Conservation (phyloP, 2,329 filamentous ascomycete genomes). For the Chrysosporium keratinophilum region DNA sequence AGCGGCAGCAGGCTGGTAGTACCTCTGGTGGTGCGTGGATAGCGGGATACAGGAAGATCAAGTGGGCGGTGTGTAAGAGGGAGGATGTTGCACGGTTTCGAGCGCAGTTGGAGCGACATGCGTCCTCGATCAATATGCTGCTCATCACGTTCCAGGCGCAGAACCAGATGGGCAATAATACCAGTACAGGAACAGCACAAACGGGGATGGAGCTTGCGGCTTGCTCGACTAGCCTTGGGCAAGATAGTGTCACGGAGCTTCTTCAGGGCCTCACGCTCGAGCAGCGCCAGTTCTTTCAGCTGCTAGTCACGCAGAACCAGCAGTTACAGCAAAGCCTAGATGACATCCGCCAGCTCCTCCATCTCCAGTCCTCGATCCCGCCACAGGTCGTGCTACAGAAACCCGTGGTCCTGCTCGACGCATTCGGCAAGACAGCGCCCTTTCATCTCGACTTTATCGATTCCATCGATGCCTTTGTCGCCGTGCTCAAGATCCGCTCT, state of each 20-base stretch:
- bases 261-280: background rate
- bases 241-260: background rate
- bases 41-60: constrained; percentile 8
- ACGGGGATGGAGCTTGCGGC: background rate
- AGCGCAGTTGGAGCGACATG: constrained; percentile 8
- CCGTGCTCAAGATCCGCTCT: constrained; percentile 12
- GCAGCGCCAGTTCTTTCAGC: background rate
- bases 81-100: constrained; percentile 7
- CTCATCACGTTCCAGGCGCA: constrained; percentile 11
- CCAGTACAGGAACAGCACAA: background rate
- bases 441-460: constrained; percentile 14
- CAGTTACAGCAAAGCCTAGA: background rate
- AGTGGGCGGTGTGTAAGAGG: constrained; percentile 12
- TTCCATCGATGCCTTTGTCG: constrained; percentile 13
- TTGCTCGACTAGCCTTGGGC: background rate
- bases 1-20: background rate
- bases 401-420: constrained; percentile 11
- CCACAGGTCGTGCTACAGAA: constrained; percentile 7
- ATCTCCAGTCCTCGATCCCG: background rate
- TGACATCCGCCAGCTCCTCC: background rate
- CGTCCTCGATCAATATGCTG: constrained; percentile 12
- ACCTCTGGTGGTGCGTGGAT: background rate
- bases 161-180: background rate
- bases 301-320: background rate
- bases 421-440: constrained; percentile 10